These are phyloP conservation scores for Calonectria pauciramosa DNA, from an alignment of 2,329 filamentous ascomycete genomes.

Conservation along the genomic window DNA sequence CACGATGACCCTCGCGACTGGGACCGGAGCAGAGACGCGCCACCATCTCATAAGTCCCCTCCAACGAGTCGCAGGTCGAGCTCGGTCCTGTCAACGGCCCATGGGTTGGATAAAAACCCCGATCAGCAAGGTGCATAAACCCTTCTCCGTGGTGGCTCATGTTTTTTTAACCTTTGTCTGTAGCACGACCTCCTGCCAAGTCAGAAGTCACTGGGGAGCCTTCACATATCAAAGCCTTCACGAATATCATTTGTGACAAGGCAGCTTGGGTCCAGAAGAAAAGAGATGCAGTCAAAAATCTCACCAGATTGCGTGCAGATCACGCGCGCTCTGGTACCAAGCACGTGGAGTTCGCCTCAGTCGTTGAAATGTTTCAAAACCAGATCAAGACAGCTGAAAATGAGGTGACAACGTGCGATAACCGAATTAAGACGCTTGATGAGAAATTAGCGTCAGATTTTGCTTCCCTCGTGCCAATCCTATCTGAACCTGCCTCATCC, in stretches of 20 bases:
- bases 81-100: conserved; percentile 15
- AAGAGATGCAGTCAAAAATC: conserved; percentile 33
- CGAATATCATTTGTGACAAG: conserved; percentile 42
- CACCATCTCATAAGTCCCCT: not conserved
- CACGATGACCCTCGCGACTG: conserved; percentile 30
- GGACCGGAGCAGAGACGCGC: conserved; percentile 11
- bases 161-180: not conserved
- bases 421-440: conserved; percentile 26
- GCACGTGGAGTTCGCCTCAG: conserved; percentile 40
- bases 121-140: conserved; percentile 34
- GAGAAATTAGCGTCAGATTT: conserved; percentile 17
- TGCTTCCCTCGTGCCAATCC: not conserved
- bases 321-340: conserved; percentile 30
- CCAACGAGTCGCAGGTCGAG: not conserved
- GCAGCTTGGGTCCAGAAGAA: conserved; percentile 35
- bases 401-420: conserved; percentile 17
- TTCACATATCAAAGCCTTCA: conserved; percentile 26
- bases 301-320: conserved; percentile 31
- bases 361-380: conserved; percentile 32
- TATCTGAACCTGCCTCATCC: conserved; percentile 7
- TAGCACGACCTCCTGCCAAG: conserved; percentile 17
- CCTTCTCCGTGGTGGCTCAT: not conserved
- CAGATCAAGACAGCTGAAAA: conserved; percentile 31
- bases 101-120: conserved; percentile 15
- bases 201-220: not conserved